phyloP scores from a whole-genome alignment of 129 eudicot genomes.

The Flaveria robusta region DNA sequence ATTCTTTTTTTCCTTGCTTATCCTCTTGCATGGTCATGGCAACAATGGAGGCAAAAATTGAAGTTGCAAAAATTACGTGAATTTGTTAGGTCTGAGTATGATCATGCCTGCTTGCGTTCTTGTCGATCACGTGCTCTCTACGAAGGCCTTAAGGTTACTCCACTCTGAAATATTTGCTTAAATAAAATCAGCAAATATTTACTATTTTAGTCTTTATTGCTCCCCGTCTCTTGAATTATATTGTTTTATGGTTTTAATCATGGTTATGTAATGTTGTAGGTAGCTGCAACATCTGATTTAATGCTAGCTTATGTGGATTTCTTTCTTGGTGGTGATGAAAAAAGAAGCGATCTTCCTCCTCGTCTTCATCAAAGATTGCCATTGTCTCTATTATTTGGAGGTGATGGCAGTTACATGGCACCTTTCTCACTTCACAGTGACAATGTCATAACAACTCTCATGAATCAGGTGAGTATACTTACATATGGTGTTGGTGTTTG shows the following conservation, averaged over 20 bases:
- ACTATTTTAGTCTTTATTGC: conserved; percentile 11
- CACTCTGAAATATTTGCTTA: background rate
- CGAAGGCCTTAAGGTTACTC: conserved; percentile 89
- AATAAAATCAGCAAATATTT: background rate
- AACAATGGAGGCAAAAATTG: conserved; percentile 84
- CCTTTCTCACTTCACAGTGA: conserved; percentile 90
- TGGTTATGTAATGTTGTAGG: conserved; percentile 45
- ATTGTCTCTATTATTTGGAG: conserved; percentile 80
- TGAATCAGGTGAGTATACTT: conserved; percentile 72
- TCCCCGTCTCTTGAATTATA: conserved; percentile 1
- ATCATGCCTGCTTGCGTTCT: conserved; percentile 97
- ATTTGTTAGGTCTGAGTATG: conserved; percentile 94
- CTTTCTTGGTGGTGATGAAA: conserved; percentile 98
- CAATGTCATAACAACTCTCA: conserved; percentile 76
- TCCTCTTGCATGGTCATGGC: conserved; percentile 99
- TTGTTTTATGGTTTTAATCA: conserved; percentile 3
- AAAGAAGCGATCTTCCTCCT: conserved; percentile 90
- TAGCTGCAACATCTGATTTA: conserved; percentile 93
- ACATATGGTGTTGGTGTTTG: background rate
- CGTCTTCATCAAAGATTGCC: conserved; percentile 87
- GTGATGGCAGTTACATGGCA: conserved; percentile 97
- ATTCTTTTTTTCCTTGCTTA: conserved; percentile 76
- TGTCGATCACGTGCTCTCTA: conserved; percentile 99
- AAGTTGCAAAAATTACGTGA: conserved; percentile 88
- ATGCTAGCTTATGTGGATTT: conserved; percentile 93